Percentiles rank a stretch among this genome's conserved stretches.
These are phyloP conservation scores for Tricholoma furcatifolium DNA, from an alignment of 768 basidiomycete genomes.

Conservation along the genomic window DNA sequence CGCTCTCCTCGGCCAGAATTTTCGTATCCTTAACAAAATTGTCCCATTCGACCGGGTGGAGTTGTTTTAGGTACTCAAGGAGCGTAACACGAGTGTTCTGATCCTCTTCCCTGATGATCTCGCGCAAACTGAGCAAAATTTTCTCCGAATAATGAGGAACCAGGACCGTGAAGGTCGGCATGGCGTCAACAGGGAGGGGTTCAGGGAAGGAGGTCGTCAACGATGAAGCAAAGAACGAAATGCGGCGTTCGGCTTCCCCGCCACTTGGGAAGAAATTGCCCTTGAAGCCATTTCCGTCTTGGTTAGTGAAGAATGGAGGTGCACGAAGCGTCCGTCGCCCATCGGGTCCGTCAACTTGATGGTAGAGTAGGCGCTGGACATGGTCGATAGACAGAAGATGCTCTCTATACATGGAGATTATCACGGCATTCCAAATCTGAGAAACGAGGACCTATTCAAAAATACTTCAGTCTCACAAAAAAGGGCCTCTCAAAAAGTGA, in stretches of 20 bases:
- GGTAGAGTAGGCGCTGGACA: conserved; percentile 95
- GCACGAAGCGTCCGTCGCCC: conserved; percentile 92
- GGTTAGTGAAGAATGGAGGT: conserved; percentile 97
- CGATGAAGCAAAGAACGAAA: conserved; percentile 98
- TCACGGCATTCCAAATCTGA: conserved; percentile 99
- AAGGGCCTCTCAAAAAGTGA: not conserved
- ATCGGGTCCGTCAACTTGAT: conserved; percentile 89
- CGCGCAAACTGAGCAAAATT: conserved; percentile 92
- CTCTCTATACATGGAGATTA: conserved; percentile 99
- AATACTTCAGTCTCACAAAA: not conserved
- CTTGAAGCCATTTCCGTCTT: conserved; percentile 67
- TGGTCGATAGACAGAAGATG: conserved; percentile 97
- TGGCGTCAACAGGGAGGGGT: conserved; percentile 93
- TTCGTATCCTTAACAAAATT: conserved; percentile 99
- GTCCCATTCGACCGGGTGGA: conserved; percentile 99
- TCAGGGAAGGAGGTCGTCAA: conserved; percentile 95
- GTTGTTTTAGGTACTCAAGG: conserved; percentile 96
- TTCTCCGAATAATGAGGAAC: conserved; percentile 99
- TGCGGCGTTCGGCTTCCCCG: conserved; percentile 95
- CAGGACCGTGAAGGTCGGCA: conserved; percentile 99
- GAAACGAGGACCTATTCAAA: conserved; percentile 78
- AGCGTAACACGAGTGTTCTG: conserved; percentile 95
- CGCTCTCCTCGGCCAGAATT: conserved; percentile 92
- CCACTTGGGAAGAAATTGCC: conserved; percentile 91
- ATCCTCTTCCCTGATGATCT: conserved; percentile 98